Conservation (phyloP, 192 early-diverging fungal species). For the Lobulomyces angularis region DNA sequence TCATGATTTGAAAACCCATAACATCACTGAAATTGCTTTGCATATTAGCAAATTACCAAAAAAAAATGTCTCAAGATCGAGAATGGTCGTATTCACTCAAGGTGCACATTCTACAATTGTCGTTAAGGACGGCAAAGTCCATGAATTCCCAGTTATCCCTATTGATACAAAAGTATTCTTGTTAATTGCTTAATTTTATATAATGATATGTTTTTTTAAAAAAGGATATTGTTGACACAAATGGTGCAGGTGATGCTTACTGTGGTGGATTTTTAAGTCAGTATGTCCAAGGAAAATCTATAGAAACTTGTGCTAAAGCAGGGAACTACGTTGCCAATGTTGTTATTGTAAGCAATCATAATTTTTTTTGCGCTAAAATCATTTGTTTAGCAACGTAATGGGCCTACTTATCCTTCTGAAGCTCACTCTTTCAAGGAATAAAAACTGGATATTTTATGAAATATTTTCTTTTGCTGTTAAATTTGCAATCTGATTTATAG, state of each 20-base stretch:
- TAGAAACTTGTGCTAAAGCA: slow-evolving; percentile 62
- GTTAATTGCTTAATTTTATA: too few relatives aligned
- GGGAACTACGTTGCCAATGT: slow-evolving; percentile 84
- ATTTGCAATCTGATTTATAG: too few relatives aligned
- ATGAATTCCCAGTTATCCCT: slow-evolving; percentile 45
- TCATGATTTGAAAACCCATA: slow-evolving; percentile 54
- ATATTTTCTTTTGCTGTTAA: neutral
- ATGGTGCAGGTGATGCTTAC: slow-evolving; percentile 97
- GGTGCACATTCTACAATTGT: slow-evolving; percentile 63
- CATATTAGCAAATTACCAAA: slow-evolving; percentile 75
- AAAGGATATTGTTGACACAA: slow-evolving; percentile 83
- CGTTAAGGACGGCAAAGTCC: slow-evolving; percentile 37
- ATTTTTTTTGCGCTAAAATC: too few relatives aligned
- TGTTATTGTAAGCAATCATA: too few relatives aligned
- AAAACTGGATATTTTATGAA: neutral
- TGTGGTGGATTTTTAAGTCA: slow-evolving; percentile 84
- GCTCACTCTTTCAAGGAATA: slow-evolving; percentile 17
- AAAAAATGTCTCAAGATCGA: slow-evolving; percentile 51
- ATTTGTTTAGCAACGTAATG: slow-evolving; percentile 36
- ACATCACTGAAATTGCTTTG: slow-evolving; percentile 71
- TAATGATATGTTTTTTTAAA: slow-evolving; percentile 17
- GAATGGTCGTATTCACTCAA: slow-evolving; percentile 89
- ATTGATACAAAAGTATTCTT: slow-evolving; percentile 49
- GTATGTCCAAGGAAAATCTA: slow-evolving; percentile 56
- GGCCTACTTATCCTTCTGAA: slow-evolving; percentile 36